Percentiles rank a stretch among this genome's conserved stretches.
These are phyloP conservation scores for Tetradesmus obliquus DNA, from an alignment of 139 green algal species.

Conservation along the genomic window DNA sequence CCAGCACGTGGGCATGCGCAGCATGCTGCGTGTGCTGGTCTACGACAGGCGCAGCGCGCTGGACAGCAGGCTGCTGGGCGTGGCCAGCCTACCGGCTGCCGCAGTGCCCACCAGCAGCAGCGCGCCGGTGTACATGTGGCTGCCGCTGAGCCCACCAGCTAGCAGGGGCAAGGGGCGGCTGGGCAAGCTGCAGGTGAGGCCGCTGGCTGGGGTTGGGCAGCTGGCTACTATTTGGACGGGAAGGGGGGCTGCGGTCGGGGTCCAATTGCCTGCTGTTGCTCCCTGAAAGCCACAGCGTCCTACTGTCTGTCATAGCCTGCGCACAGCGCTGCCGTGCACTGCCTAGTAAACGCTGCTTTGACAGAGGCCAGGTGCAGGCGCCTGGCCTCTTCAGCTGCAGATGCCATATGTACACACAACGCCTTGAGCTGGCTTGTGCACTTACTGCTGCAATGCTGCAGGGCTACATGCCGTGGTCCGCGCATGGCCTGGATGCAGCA, in stretches of 20 bases:
- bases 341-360: too few species aligned
- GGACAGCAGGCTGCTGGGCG: slow-evolving; percentile 38
- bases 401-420: background rate
- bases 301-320: background rate
- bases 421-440: background rate
- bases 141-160: slow-evolving; percentile 59
- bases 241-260: too few species aligned
- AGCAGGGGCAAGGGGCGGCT: slow-evolving; percentile 7
- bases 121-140: slow-evolving; percentile 82
- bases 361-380: too few species aligned
- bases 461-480: slow-evolving; percentile 12
- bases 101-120: slow-evolving; percentile 49
- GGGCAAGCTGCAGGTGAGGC: slow-evolving; percentile 9
- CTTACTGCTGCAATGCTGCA: background rate
- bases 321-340: background rate
- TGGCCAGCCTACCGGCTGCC: slow-evolving; percentile 40
- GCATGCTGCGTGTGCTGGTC: slow-evolving; percentile 37
- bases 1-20: slow-evolving; percentile 56
- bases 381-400: too few species aligned
- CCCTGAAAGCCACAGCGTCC: too few species aligned
- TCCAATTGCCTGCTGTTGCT: too few species aligned
- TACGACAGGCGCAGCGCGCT: slow-evolving; percentile 40
- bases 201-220: background rate
- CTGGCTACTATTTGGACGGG: background rate
- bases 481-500: slow-evolving; percentile 23